A percentile compares a stretch with the other conserved stretches of the same genome.
Conservation (phyloP, 164 flowering plant genomes). For the Nymphaea thermarum region DNA sequence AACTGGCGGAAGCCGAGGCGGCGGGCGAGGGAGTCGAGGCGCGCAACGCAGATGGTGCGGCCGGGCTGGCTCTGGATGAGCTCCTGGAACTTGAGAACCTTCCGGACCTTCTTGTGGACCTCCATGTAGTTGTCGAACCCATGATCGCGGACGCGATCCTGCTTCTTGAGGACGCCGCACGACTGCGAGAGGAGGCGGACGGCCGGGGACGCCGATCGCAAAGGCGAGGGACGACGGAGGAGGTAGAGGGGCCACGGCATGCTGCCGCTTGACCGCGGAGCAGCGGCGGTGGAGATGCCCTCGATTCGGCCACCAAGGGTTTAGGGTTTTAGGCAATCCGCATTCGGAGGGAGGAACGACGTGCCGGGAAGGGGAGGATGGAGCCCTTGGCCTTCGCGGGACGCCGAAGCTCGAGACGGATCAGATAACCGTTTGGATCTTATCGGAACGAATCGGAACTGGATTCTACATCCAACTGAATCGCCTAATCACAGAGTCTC, state of each 20-base stretch:
- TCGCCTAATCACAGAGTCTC: no score
- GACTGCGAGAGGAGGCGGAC: conserved; percentile 43
- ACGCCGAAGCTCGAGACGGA: no score
- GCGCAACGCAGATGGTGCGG: conserved; percentile 41
- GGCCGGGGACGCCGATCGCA: neutral
- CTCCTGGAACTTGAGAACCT: conserved; percentile 63
- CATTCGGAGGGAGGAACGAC: no score
- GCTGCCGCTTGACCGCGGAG: neutral
- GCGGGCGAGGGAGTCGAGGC: conserved; percentile 60
- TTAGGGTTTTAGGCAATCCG: no score
- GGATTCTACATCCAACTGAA: no score
- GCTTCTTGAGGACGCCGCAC: conserved; percentile 70
- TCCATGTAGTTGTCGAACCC: conserved; percentile 95
- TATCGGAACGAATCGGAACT: no score
- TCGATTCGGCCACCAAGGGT: no score
- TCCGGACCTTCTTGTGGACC: conserved; percentile 63
- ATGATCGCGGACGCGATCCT: conserved; percentile 62
- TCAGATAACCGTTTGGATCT: no score
- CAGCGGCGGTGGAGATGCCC: no score
- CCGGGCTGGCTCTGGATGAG: conserved; percentile 53
- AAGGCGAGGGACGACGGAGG: neutral
- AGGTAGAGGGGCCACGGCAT: neutral
- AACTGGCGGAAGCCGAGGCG: conserved; percentile 64
- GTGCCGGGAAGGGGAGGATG: no score
- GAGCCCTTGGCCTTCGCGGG: no score